Base-by-base conservation (phyloP, 352 stramenopile species). In the Pythium sukuiense region DNA sequence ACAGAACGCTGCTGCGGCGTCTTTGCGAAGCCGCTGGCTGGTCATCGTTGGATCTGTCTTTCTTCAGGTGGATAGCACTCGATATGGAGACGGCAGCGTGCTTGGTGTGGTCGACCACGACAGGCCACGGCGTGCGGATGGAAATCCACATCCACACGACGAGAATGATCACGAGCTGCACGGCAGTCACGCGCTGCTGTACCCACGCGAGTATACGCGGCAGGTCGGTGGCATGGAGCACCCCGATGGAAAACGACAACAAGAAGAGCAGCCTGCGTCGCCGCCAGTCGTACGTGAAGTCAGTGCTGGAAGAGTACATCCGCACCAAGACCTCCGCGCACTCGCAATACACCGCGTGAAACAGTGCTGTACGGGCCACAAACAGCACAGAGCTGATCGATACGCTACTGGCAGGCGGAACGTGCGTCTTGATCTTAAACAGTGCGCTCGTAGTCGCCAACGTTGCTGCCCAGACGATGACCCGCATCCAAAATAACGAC, bases 391-490 rank as follows among this genome's bases (percentile, higher is more conserved):
- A 41, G 3, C 50, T 48, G 11, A 33, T 13, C 24, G 49, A 2
- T 9, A 52, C 9, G 46, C 39, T 37, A 35, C 45, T 16, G 30
- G 3, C 3, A 53, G 39, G n/a, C 39, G 27, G 6, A 20, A 14
- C 8, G 26, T 43, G 20, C 18, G 32, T 11, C 59, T 11, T 3
- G 56, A 24, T 16, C 24, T 32, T 56, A 2, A 41, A 46, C 16
- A 65, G 6, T 18, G 30, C 30, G n/a, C 48, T 24, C 11, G 46
- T 57, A 3, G 74, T 75, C 43, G 73, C 77, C 39, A 89, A 56
- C 2, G 80, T 77, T 3, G 80, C 70, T 13, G 76, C 79, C 80
- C 80, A 89, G n/a, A 84, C 73, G 65, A 88, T 85, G 41, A 91
- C 76, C 9, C 80, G 79, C 50, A 80, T 70, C 76, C 78, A 86